phyloP scores from a whole-genome alignment of 2,329 filamentous ascomycete genomes.

The Scytalidium lignicola region DNA sequence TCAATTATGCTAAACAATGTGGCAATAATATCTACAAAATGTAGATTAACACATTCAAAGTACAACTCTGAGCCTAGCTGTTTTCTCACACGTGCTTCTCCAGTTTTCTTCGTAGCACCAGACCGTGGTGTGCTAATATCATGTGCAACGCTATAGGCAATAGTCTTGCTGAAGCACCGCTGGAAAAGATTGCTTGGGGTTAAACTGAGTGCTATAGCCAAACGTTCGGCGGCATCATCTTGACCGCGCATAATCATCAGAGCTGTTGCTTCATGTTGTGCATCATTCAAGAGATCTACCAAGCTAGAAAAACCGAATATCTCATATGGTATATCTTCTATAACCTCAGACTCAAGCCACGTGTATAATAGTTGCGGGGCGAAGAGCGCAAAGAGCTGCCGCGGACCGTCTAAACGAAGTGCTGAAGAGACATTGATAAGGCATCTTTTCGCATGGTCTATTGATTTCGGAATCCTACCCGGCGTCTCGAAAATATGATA shows the following conservation, averaged over 20 bases:
- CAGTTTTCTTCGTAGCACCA: constrained; percentile 40
- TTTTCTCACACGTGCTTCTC: constrained; percentile 63
- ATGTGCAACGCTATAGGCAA: constrained; percentile 79
- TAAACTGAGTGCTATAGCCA: constrained; percentile 54
- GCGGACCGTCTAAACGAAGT: constrained; percentile 60
- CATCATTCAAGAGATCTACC: constrained; percentile 61
- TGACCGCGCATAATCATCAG: constrained; percentile 79
- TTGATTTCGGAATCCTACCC: constrained; percentile 61
- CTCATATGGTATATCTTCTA: constrained; percentile 73
- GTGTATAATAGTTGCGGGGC: constrained; percentile 86
- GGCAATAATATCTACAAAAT: constrained; percentile 73
- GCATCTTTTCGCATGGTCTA: constrained; percentile 67
- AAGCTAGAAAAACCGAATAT: constrained; percentile 77
- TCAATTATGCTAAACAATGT: constrained; percentile 72
- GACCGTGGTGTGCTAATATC: constrained; percentile 52
- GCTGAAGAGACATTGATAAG: constrained; percentile 60
- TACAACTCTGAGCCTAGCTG: constrained; percentile 64
- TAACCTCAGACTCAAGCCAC: constrained; percentile 66
- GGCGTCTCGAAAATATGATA: constrained; percentile 94
- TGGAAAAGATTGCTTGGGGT: constrained; percentile 55
- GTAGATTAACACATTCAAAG: constrained; percentile 54
- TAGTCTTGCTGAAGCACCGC: constrained; percentile 67
- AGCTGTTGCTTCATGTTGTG: constrained; percentile 72
- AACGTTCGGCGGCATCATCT: constrained; percentile 52
- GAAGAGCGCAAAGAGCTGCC: constrained; percentile 75